Base-by-base conservation (phyloP, 108 stramenopile species). In the Fistulifera solaris region DNA sequence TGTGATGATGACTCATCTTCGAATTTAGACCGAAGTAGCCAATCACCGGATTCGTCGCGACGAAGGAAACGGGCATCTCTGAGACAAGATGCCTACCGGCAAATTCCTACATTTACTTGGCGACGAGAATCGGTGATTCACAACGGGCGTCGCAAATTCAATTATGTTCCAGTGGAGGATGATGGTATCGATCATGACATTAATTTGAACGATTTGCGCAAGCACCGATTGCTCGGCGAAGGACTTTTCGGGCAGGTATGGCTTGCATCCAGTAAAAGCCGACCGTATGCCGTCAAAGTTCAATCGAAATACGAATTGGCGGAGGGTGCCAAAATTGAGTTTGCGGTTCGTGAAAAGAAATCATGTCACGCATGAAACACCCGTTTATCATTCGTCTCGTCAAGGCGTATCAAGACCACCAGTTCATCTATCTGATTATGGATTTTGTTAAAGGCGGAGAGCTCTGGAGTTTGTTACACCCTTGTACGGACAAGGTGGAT, bases 281-380 rank as follows among this genome's bases (percentile, higher is more conserved):
- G 56, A 4, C 63, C 79, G 1, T 95, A 80, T 68, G 94, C 94
- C 12, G 69, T 95, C 56, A 87, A 89, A 58, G 58, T 80, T 27
- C 79, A 84, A 65, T 65, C 67, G 42, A 86, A 89, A 62, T 68
- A 76, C 17, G 82, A 98, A 53, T 71, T 97, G 38, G 80, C 96
- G 40, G 70, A 75, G 31, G 75, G 76, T 48, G 78, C 44, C 56
- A 1, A 60, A 62, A 21, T 48, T 85, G 56, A 91, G 85, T 73
- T 73, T 68, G 45, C 77, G 35, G 47, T 75, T 31, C 61, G 60
- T 21, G 75, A 81, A 57, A 65, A 68, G 60, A 71, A 13, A 67
- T 79, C 39, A 56, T 84, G 57, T 44, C 55, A 26, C 54, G 63
- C 52, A 40, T 74, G 50, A 48, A 71, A 42, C 80, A 86, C 56